phyloP scores from a whole-genome alignment of 805 yeast genomes.

The Hyphopichia homilentoma region DNA sequence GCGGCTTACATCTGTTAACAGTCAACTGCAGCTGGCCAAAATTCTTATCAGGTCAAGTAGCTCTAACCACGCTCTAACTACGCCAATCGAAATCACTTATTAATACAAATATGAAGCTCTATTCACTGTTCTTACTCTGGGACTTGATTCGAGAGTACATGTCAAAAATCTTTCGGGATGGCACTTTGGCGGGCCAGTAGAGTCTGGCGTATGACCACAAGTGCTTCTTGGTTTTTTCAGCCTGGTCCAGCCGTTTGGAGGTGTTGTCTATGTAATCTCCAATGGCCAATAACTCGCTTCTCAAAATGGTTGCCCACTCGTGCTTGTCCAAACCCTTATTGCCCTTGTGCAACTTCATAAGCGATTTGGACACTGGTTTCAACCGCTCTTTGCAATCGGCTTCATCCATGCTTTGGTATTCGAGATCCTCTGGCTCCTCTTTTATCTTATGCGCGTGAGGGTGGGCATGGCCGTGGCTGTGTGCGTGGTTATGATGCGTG shows the following conservation, averaged over 20 bases:
- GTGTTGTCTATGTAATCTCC: slow-evolving; percentile 61
- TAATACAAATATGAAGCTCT: no score
- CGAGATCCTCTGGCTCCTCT: slow-evolving; percentile 39
- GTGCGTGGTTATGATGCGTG: slow-evolving; percentile 8
- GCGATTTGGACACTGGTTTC: slow-evolving; percentile 64
- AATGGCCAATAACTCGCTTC: slow-evolving; percentile 62
- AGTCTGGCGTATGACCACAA: slow-evolving; percentile 81
- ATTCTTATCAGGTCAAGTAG: no score
- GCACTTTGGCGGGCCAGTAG: slow-evolving; percentile 87
- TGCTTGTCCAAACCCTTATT: slow-evolving; percentile 67
- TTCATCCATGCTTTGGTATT: slow-evolving; percentile 79
- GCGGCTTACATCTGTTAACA: no score
- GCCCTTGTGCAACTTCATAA: slow-evolving; percentile 66
- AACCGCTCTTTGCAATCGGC: slow-evolving; percentile 56
- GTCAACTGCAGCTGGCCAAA: no score
- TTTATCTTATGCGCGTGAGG: slow-evolving; percentile 7
- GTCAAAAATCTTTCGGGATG: slow-evolving; percentile 63
- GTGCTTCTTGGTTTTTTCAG: slow-evolving; percentile 48
- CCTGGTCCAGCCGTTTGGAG: slow-evolving; percentile 3
- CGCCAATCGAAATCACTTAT: no score
- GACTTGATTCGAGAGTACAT: slow-evolving; percentile 67
- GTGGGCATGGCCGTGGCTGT: slow-evolving; percentile 5
- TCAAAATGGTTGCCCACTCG: slow-evolving; percentile 72
- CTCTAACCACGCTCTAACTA: no score
- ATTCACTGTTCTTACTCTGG: no score